Evolutionary conservation across 495 filamentous ascomycete genomes (phyloP), one percentile per base, ranked within the genome.

Genomic region (Penicillium ucsense): DNA sequence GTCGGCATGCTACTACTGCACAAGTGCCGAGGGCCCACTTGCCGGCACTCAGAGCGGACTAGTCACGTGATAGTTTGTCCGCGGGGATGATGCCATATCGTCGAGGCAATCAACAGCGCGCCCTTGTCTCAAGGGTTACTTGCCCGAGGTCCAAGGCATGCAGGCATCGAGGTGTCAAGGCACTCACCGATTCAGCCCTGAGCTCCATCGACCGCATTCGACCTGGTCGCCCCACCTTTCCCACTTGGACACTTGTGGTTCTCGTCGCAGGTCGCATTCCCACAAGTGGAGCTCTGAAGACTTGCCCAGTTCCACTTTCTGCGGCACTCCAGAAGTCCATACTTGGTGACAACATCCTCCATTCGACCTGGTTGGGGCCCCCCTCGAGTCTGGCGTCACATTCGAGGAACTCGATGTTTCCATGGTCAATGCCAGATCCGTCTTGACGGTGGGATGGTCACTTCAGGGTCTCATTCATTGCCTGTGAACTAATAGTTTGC

Each of bases 401-500:
- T 11, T 41, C 31, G 8, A 41, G 31, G 28, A 6, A 11, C 7
- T 41, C 11, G 11, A 31, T 30, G 41, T 43, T 34, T 20, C 20
- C 41, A 41, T 30, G 4, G 41, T 43, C 34, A 5, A 43, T 32
- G n/a, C 31, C 41, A 43, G 11, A 43, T 34, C 31, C 41, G 41
- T 43, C 39, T 41, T 41, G 20, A 20, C 20, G 1, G 20, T 20
- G 20, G 20, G 20, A 20, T 20, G 20, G 20, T 20, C 20, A 2
- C 20, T 20, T 20, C 20, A 20, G 20, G 20, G 20, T 20, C 20
- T 48, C 37, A 29, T 36, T 20, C 47, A 39, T 38, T 31, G 39
- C 51, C 20, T 20, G 20, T 46, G 47, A 40, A 27, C 48, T 32
- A 49, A 47, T 54, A 40, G 54, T 46, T 54, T 48, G 42, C 55